Base-by-base conservation (phyloP, 2,329 filamentous ascomycete genomes). In the Fusarium mexicanum region DNA sequence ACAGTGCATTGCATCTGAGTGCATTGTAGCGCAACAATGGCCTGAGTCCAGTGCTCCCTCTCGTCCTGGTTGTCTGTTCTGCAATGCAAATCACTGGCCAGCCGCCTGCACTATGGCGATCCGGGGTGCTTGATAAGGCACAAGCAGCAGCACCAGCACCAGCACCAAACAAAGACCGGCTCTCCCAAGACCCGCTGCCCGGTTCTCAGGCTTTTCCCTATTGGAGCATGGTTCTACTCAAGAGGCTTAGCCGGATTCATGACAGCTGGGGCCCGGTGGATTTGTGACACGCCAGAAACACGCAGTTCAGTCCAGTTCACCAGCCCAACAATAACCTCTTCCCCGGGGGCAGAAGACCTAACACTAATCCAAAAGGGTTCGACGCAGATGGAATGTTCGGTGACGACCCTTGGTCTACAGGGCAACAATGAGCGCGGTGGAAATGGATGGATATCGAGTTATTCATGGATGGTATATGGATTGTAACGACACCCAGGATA, bases 21-120 rank as follows among this genome's bases (percentile, higher is more conserved):
- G n/a, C 33, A 40, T 29, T 55, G 35, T 63, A 54, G 58, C 47
- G 67, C 41, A 24, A 33, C 37, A 48, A 67, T 71, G 29, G 57
- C 43, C 40, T 51, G 53, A 72, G 59, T 16, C 6, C n/a, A 40
- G 48, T 53, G 44, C 54, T 44, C 41, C 62, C 47, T 64, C 58
- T 55, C 50, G 38, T 60, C 55, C 31, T 51, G 26, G 41, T 18
- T 50, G 55, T 59, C 40, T 48, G 50, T 26, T 47, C 55, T 48
- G 55, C 24, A 35, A 60, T 60, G 41, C 57, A 38, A 59, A 59
- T 59, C 57, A 60, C 57, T 51, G 57, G 33, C 57, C 51, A 41
- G 51, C 48, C 46, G 55, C 64, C 74, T 78, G 75, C 76, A 77
- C 67, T 64, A 57, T 54, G 76, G 59, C 70, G 76, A 78, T 78